Percentiles rank a stretch among this genome's conserved stretches.
phyloP scores from a whole-genome alignment of 345 rosid genomes.

The Noccaea caerulescens region DNA sequence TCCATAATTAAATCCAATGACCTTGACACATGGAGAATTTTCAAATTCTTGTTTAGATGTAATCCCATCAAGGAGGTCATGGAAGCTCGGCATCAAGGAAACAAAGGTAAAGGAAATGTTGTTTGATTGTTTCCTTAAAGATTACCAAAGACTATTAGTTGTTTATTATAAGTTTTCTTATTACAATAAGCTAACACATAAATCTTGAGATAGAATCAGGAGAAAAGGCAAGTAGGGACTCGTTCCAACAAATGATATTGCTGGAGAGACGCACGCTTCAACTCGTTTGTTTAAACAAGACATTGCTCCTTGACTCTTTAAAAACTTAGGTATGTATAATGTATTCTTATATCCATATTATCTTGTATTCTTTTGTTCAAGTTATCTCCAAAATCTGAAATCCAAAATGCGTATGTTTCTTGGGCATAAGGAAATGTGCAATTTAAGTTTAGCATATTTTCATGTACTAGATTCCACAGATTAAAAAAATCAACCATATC shows the following conservation, averaged over 20 bases:
- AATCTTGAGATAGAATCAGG: slow-evolving; percentile 36
- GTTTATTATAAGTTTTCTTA: no score
- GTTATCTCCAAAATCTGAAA: slow-evolving; percentile 21
- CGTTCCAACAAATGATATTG: slow-evolving; percentile 51
- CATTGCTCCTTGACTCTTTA: slow-evolving; percentile 34
- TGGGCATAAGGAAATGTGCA: slow-evolving; percentile 8
- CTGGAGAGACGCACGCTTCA: slow-evolving; percentile 55
- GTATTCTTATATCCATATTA: neutral
- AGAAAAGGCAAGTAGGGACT: slow-evolving; percentile 35
- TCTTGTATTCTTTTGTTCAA: slow-evolving; percentile 20
- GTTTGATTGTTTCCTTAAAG: neutral
- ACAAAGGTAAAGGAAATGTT: slow-evolving; percentile 34
- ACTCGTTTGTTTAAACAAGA: slow-evolving; percentile 49
- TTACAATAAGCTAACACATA: slow-evolving; percentile 14
- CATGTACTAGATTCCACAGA: neutral
- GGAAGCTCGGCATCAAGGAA: slow-evolving; percentile 35
- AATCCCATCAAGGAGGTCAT: slow-evolving; percentile 35
- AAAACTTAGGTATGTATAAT: slow-evolving; percentile 32
- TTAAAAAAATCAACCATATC: neutral
- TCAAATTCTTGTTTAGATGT: slow-evolving; percentile 40
- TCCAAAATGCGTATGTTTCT: neutral
- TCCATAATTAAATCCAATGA: slow-evolving; percentile 1
- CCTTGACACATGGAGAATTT: slow-evolving; percentile 30
- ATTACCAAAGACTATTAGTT: neutral
- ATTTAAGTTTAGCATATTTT: neutral